Percentiles rank a stretch among this genome's conserved stretches.
Evolutionary conservation across 2,329 filamentous ascomycete species (phyloP).

Genomic region (Graphium sp.): DNA sequence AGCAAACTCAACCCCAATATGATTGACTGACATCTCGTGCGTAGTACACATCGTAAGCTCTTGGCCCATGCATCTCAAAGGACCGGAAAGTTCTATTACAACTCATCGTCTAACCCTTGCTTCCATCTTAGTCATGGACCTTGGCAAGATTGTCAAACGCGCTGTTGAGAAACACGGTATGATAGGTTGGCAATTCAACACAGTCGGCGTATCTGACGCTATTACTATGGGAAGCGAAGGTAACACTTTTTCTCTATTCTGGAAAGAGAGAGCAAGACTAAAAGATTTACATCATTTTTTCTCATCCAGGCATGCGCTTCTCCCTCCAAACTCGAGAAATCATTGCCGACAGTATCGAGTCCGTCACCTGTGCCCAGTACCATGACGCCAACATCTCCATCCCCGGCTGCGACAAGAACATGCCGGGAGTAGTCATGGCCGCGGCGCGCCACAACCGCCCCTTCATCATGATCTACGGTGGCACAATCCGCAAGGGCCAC

Average conservation of each 20-base stretch:
- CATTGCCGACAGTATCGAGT: conserved; percentile 89
- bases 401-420: conserved; percentile 94
- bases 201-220: conserved; percentile 72
- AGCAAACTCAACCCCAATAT: no score
- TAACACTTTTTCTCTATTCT: no score
- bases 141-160: conserved; percentile 77
- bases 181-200: conserved; percentile 91
- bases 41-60: conserved; percentile 23
- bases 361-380: conserved; percentile 77
- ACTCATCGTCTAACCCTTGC: no score
- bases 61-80: no score
- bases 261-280: no score
- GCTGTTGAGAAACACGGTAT: conserved; percentile 67
- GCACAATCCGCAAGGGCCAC: conserved; percentile 78
- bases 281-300: conserved; percentile 1
- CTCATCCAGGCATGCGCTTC: conserved; percentile 65
- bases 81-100: no score
- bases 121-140: conserved; percentile 56
- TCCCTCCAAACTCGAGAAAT: conserved; percentile 81
- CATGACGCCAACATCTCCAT: conserved; percentile 91
- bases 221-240: conserved; percentile 94
- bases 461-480: conserved; percentile 90
- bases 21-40: no score
- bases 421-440: conserved; percentile 85
- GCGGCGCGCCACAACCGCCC: conserved; percentile 84